Conservation (phyloP, 352 stramenopile species). For the Sclerospora graminicola region DNA sequence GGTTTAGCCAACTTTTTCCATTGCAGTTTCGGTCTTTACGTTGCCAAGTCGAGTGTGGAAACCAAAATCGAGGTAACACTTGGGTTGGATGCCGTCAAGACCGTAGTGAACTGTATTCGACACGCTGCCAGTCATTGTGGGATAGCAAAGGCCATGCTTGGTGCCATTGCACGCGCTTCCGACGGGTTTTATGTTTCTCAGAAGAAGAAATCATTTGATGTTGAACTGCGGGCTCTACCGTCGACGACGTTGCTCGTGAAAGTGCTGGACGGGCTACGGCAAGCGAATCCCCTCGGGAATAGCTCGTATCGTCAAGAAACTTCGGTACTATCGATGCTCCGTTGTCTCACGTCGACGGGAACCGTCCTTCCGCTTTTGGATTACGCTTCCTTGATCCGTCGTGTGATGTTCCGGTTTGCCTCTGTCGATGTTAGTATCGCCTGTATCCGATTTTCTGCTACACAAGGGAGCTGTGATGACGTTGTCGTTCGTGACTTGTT, state of each 20-base stretch:
- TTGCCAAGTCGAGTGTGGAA: not conserved
- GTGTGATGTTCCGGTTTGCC: constrained; percentile 21
- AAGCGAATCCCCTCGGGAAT: constrained; percentile 10
- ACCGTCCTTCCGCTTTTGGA: constrained; percentile 21
- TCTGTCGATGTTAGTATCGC: constrained; percentile 12
- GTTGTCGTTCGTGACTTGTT: constrained; percentile 18
- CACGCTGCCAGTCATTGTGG: not conserved
- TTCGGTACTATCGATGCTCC: constrained; percentile 14
- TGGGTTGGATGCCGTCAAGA: constrained; percentile 10
- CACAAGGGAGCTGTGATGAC: constrained; percentile 28
- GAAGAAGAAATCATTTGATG: constrained; percentile 44
- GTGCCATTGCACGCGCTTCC: constrained; percentile 20
- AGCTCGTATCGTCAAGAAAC: not conserved
- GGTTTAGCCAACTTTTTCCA: constrained; percentile 24
- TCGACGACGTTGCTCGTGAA: constrained; percentile 20
- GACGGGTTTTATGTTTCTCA: constrained; percentile 29
- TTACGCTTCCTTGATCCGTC: constrained; percentile 18
- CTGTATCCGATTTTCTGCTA: constrained; percentile 25
- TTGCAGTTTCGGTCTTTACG: constrained; percentile 10
- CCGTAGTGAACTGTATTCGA: constrained; percentile 16
- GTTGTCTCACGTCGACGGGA: constrained; percentile 13
- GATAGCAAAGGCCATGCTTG: constrained; percentile 11
- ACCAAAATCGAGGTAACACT: constrained; percentile 13
- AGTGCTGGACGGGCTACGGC: constrained; percentile 21
- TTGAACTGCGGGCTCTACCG: constrained; percentile 26